These are phyloP conservation scores for Lodderomyces metapsilosis DNA, from an alignment of 1,139 yeast species.

Conservation along the genomic window DNA sequence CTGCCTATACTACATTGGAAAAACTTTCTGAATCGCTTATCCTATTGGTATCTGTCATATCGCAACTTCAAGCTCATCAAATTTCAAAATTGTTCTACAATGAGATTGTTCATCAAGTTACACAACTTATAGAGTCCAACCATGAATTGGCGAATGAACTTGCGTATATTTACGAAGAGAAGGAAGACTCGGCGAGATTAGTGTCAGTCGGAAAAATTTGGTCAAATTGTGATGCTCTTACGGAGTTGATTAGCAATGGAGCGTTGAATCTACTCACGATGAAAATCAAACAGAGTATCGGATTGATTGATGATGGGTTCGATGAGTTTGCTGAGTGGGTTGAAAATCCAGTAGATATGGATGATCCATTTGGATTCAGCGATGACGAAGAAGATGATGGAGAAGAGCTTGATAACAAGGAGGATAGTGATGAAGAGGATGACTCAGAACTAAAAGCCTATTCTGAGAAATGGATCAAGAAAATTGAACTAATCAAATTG, in stretches of 20 bases:
- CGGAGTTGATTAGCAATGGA: conserved; percentile 43
- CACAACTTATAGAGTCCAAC: conserved; percentile 11
- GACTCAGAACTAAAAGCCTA: conserved; percentile 27
- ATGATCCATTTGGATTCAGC: conserved; percentile 43
- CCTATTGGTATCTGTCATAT: conserved; percentile 45
- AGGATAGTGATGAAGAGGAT: conserved; percentile 3
- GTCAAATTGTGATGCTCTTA: conserved; percentile 54
- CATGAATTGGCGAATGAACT: conserved; percentile 23
- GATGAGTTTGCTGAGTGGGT: conserved; percentile 68
- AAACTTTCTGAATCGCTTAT: conserved; percentile 47
- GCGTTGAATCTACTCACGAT: conserved; percentile 48
- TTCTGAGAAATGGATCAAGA: conserved; percentile 49
- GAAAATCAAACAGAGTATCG: conserved; percentile 45
- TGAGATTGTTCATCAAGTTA: conserved; percentile 30
- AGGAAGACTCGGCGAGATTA: conserved; percentile 38
- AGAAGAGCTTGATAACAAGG: conserved; percentile 14
- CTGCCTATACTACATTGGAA: conserved; percentile 55
- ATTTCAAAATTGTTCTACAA: conserved; percentile 43
- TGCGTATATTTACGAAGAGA: conserved; percentile 17
- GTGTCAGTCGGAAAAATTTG: conserved; percentile 64
- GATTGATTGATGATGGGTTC: conserved; percentile 58
- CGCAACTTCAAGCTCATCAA: conserved; percentile 36
- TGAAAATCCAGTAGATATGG: conserved; percentile 51
- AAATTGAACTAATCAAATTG: conserved; percentile 54
- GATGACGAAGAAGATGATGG: conserved; percentile 32